These are phyloP conservation scores for Scedosporium minutisporum DNA, from an alignment of 2,329 filamentous ascomycete species.

Conservation along the genomic window DNA sequence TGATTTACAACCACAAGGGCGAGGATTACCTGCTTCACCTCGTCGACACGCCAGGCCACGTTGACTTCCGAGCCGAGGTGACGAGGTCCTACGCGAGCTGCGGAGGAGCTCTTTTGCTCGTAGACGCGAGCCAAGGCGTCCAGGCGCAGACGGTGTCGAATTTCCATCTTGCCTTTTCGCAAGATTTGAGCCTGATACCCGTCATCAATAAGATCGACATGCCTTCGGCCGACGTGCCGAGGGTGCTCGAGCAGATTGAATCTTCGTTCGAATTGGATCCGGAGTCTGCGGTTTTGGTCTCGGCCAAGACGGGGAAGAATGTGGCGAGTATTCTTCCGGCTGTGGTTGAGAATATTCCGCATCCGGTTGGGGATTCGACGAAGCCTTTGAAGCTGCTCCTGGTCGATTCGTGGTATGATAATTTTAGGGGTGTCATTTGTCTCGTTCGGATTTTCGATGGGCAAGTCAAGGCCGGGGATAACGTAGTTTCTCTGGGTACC, in stretches of 20 bases:
- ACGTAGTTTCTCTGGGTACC: constrained; percentile 80
- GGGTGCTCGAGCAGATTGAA: constrained; percentile 78
- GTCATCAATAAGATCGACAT: constrained; percentile 97
- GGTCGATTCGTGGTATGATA: constrained; percentile 97
- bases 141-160: constrained; percentile 98
- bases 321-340: constrained; percentile 74
- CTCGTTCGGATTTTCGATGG: constrained; percentile 90
- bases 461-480: constrained; percentile 69
- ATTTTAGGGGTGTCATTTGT: constrained; percentile 85
- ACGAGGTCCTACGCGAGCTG: constrained; percentile 93
- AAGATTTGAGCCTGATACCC: constrained; percentile 76
- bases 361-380: constrained; percentile 65
- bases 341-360: constrained; percentile 77
- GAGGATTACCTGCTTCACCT: constrained; percentile 89
- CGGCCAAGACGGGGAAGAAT: constrained; percentile 88
- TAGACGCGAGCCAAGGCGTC: constrained; percentile 92
- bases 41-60: constrained; percentile 93
- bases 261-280: constrained; percentile 81
- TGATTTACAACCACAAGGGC: constrained; percentile 83
- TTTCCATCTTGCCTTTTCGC: constrained; percentile 93
- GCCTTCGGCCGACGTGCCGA: constrained; percentile 74
- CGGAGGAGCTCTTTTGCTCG: constrained; percentile 81
- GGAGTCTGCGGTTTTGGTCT: constrained; percentile 60
- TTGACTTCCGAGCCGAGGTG: constrained; percentile 95
- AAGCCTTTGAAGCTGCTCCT: constrained; percentile 69